These are phyloP conservation scores for Artemisia princeps DNA, from an alignment of 140 eudicot genomes.

Conservation along the genomic window DNA sequence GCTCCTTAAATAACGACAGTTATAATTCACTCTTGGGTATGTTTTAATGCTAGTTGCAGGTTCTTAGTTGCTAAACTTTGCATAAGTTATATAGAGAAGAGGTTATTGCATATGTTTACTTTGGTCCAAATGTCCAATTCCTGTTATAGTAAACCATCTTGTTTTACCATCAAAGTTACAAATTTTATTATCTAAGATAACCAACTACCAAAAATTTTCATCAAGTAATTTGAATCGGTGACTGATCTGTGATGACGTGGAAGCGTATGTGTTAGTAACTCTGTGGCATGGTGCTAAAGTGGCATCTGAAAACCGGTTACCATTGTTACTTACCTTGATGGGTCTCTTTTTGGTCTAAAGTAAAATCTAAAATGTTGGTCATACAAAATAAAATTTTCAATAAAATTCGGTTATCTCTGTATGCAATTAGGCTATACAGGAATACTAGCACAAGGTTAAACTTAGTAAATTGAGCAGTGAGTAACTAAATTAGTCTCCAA, in stretches of 20 bases:
- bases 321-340: not conserved
- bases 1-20: constrained; percentile 26
- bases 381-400: not conserved
- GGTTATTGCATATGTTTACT: no score
- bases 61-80: not conserved
- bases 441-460: no score
- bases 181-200: no score
- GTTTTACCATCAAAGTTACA: no score
- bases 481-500: not conserved
- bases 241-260: not conserved
- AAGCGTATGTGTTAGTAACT: not conserved
- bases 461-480: not conserved
- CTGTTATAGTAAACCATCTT: no score
- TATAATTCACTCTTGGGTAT: constrained; percentile 51
- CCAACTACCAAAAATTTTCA: no score
- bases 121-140: no score
- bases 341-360: not conserved
- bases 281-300: not conserved
- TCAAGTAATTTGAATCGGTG: not conserved
- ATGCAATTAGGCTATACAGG: no score
- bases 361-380: not conserved
- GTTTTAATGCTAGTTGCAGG: constrained; percentile 18
- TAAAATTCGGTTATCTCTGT: no score
- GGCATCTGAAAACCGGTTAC: not conserved
- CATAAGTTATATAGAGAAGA: no score